Evolutionary conservation across 2,329 filamentous ascomycete genomes (phyloP).

Genomic region (Xylaria sp.): DNA sequence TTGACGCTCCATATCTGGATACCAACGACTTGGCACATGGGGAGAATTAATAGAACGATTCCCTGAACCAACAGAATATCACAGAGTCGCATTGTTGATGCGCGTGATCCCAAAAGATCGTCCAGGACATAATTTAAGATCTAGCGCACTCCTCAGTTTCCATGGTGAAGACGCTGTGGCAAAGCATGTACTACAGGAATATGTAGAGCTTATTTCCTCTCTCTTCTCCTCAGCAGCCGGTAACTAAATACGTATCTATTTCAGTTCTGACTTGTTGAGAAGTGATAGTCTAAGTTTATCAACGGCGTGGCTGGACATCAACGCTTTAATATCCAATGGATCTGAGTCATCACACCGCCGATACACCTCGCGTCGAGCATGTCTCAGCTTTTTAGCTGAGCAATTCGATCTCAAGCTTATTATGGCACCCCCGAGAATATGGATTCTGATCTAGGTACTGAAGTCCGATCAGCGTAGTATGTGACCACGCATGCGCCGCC

Average conservation of each 20-base stretch:
- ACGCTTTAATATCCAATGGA: slow-evolving; percentile 12
- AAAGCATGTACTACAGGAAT: not conserved
- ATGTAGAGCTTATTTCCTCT: too few relatives aligned
- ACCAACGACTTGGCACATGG: slow-evolving; percentile 12
- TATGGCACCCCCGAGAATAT: slow-evolving; percentile 23
- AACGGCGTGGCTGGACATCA: slow-evolving; percentile 13
- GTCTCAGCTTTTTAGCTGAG: slow-evolving; percentile 27
- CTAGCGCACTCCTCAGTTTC: not conserved
- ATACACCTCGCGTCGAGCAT: slow-evolving; percentile 10
- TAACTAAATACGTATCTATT: not conserved
- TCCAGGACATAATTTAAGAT: not conserved
- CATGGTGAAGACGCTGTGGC: not conserved
- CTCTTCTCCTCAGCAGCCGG: not conserved
- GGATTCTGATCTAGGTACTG: slow-evolving; percentile 25
- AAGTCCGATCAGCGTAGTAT: not conserved
- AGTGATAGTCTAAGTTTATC: not conserved
- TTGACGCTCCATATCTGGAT: slow-evolving; percentile 12
- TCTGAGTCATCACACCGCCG: slow-evolving; percentile 9
- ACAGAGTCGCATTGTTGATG: not conserved
- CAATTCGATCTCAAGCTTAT: slow-evolving; percentile 24
- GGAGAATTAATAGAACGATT: not conserved
- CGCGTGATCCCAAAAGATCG: not conserved
- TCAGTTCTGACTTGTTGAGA: not conserved
- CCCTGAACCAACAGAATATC: slow-evolving; percentile 1
- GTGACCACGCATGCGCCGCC: not conserved